A percentile compares a stretch with the other conserved stretches of the same genome.
Evolutionary conservation across 768 basidiomycete genomes (phyloP).

Genomic region (Boletus rufocinnamomeus): DNA sequence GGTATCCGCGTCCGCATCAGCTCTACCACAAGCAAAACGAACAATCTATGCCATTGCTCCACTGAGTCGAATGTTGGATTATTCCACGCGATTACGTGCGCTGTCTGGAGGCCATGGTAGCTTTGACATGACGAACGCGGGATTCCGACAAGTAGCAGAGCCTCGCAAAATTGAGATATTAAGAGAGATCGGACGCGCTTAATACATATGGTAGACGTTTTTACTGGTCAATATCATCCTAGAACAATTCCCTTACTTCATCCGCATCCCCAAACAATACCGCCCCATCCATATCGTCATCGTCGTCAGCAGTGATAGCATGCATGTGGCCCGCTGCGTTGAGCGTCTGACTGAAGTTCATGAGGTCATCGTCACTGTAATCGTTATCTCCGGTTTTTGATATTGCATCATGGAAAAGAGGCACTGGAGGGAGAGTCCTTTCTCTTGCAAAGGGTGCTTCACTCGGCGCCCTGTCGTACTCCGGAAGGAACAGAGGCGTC

Average conservation of each 20-base stretch:
- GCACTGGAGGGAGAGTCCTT: slow-evolving; percentile 42
- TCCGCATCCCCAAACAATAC: slow-evolving; percentile 84
- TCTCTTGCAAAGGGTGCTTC: slow-evolving; percentile 36
- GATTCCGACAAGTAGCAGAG: slow-evolving; percentile 68
- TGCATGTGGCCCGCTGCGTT: slow-evolving; percentile 56
- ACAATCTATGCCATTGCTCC: slow-evolving; percentile 74
- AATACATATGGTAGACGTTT: slow-evolving; percentile 16
- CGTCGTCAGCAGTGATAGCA: slow-evolving; percentile 65
- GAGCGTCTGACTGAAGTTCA: slow-evolving; percentile 75
- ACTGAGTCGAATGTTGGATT: slow-evolving; percentile 81
- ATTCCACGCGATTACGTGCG: slow-evolving; percentile 74
- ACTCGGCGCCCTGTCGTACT: slow-evolving; percentile 46
- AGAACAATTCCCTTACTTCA: slow-evolving; percentile 62
- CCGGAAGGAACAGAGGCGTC: slow-evolving; percentile 78
- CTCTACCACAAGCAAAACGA: slow-evolving; percentile 51
- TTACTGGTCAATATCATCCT: slow-evolving; percentile 17
- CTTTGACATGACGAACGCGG: slow-evolving; percentile 80
- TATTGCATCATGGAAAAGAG: slow-evolving; percentile 42
- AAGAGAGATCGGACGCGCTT: slow-evolving; percentile 76
- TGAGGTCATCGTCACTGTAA: slow-evolving; percentile 55
- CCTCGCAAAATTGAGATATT: slow-evolving; percentile 70
- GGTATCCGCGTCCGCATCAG: slow-evolving; percentile 30
- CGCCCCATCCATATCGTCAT: slow-evolving; percentile 73
- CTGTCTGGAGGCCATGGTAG: slow-evolving; percentile 79
- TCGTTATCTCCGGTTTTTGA: slow-evolving; percentile 34